Conservation (phyloP, 208 protist species). For the Herpetomonas tarakana region DNA sequence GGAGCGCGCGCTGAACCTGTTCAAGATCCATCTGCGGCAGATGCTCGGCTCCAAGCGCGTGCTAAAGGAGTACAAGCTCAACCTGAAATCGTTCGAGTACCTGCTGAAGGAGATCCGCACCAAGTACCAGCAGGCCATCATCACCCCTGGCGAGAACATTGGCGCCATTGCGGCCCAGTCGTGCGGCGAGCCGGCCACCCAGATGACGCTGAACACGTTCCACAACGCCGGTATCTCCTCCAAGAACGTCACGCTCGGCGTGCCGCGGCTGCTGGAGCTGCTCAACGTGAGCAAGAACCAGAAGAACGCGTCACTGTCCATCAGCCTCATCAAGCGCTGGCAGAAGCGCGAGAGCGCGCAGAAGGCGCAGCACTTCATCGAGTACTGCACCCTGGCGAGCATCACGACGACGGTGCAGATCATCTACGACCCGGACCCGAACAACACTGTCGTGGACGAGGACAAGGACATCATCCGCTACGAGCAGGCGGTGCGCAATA, state of each 20-base stretch:
- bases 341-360: background rate
- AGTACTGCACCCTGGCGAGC: conserved; percentile 92
- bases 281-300: conserved; percentile 97
- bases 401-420: conserved; percentile 91
- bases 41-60: conserved; percentile 94
- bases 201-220: conserved; percentile 99
- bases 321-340: conserved; percentile 12
- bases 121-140: conserved; percentile 56
- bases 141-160: conserved; percentile 96
- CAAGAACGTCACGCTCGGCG: conserved; percentile 98
- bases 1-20: conserved; percentile 94
- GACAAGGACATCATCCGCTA: conserved; percentile 84
- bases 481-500: conserved; percentile 61
- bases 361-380: conserved; percentile 45
- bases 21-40: conserved; percentile 92
- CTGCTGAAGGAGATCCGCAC: conserved; percentile 66
- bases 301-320: conserved; percentile 7
- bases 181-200: conserved; percentile 99
- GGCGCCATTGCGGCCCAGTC: conserved; percentile 99
- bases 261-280: conserved; percentile 98
- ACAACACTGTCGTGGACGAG: conserved; percentile 92
- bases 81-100: conserved; percentile 58
- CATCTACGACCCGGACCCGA: conserved; percentile 95
- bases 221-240: conserved; percentile 99
- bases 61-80: conserved; percentile 93